Evolutionary conservation across 1,284 basidiomycete genomes (phyloP).

Genomic region (Puccinia coronata): DNA sequence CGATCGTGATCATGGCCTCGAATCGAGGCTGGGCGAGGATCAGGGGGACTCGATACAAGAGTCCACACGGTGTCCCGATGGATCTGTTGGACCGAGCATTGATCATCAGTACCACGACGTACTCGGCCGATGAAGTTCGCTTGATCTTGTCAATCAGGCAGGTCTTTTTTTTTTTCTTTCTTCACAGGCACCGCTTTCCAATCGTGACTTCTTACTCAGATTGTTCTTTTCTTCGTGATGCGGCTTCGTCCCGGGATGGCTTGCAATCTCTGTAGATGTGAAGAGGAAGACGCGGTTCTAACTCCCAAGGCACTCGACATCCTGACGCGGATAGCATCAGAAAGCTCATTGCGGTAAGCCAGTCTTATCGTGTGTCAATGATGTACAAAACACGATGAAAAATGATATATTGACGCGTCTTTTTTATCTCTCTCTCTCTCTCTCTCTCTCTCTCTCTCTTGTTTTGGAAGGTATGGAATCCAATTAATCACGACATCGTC

Average conservation of each 20-base stretch:
- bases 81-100: constrained; percentile 92
- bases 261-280: too few relatives aligned
- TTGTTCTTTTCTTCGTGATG: too few relatives aligned
- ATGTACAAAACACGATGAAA: too few relatives aligned
- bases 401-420: too few relatives aligned
- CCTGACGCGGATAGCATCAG: constrained; percentile 78
- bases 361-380: too few relatives aligned
- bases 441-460: too few relatives aligned
- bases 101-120: constrained; percentile 92
- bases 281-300: constrained; percentile 94
- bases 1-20: constrained; percentile 96
- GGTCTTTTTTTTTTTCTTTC: constrained; percentile 51
- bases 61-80: constrained; percentile 90
- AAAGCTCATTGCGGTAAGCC: constrained; percentile 63
- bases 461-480: constrained; percentile 80
- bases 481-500: constrained; percentile 89
- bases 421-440: too few relatives aligned
- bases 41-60: constrained; percentile 88
- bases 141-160: constrained; percentile 90
- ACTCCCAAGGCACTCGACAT: constrained; percentile 73
- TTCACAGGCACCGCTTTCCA: too few relatives aligned
- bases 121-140: constrained; percentile 77
- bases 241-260: too few relatives aligned
- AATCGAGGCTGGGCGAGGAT: constrained; percentile 94
- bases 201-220: too few relatives aligned